Evolutionary conservation across 768 basidiomycete species (phyloP).

Genomic region (Guyanaporus albipodus): DNA sequence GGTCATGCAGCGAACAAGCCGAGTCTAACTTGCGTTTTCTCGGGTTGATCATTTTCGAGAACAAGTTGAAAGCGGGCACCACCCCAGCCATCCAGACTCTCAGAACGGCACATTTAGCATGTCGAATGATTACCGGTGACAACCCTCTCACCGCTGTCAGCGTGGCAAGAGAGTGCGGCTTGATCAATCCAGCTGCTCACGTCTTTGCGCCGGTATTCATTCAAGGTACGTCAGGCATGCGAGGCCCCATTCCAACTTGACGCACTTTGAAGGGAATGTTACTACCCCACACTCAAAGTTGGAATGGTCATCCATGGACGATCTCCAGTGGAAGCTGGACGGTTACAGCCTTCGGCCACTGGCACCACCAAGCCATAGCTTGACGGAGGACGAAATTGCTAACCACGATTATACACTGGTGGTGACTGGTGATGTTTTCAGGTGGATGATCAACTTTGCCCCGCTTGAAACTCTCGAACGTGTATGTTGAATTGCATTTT

Average conservation of each 20-base stretch:
- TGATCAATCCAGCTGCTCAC: conserved; percentile 85
- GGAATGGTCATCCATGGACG: conserved; percentile 92
- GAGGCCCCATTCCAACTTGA: neutral
- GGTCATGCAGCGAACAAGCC: conserved; percentile 73
- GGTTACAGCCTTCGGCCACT: conserved; percentile 82
- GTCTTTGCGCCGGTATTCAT: conserved; percentile 83
- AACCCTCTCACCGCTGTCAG: conserved; percentile 96
- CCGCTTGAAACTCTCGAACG: conserved; percentile 91
- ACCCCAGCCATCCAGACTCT: conserved; percentile 86
- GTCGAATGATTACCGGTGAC: conserved; percentile 98
- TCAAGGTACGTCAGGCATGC: conserved; percentile 44
- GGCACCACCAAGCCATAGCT: conserved; percentile 62
- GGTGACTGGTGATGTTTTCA: conserved; percentile 92
- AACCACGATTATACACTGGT: conserved; percentile 89
- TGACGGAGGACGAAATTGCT: conserved; percentile 67
- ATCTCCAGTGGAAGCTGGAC: conserved; percentile 79
- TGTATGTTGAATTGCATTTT: conserved; percentile 36
- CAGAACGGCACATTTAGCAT: conserved; percentile 85
- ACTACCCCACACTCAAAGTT: conserved; percentile 55
- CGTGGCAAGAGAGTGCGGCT: conserved; percentile 88
- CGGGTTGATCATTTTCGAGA: conserved; percentile 96
- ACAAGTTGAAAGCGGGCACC: conserved; percentile 92
- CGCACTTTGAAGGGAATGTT: conserved; percentile 45
- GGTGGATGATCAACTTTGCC: conserved; percentile 97
- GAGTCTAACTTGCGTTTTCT: conserved; percentile 88